Conservation (phyloP, 2,329 filamentous ascomycete genomes). For the Beauveria sp. region DNA sequence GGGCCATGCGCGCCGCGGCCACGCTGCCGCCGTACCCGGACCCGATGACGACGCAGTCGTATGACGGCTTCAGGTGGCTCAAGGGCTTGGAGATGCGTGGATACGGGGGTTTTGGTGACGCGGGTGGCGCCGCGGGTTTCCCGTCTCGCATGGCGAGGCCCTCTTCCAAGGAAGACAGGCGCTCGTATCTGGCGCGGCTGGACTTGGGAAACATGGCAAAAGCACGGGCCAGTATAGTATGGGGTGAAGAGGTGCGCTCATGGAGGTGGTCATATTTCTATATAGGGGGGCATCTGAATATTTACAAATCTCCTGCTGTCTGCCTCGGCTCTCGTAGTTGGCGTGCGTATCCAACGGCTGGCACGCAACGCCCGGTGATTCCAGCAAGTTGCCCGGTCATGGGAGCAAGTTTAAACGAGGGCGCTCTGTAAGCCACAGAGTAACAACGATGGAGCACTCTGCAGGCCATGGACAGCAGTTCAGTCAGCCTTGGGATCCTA, state of each 20-base stretch:
- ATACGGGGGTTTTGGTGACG: neutral
- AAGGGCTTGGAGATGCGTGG: neutral
- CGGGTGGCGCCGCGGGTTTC: neutral
- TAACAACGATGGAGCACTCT: neutral
- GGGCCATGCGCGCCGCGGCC: constrained; percentile 57
- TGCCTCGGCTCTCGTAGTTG: neutral
- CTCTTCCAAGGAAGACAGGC: neutral
- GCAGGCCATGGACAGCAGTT: neutral
- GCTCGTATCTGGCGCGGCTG: neutral
- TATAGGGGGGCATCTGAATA: neutral
- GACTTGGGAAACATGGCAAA: neutral
- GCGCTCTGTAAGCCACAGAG: neutral
- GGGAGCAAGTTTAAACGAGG: neutral
- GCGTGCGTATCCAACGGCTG: neutral
- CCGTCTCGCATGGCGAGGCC: neutral
- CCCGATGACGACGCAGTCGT: constrained; percentile 61
- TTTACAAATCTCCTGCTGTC: neutral
- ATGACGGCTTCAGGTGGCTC: constrained; percentile 24
- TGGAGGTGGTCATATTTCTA: neutral
- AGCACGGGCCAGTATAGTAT: neutral
- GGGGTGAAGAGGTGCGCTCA: neutral
- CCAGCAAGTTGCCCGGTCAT: neutral
- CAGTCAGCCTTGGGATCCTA: neutral
- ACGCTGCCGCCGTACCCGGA: constrained; percentile 63
- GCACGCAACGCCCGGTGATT: neutral